phyloP scores from a whole-genome alignment of 768 basidiomycete species.

The Tephrocybe rancida region DNA sequence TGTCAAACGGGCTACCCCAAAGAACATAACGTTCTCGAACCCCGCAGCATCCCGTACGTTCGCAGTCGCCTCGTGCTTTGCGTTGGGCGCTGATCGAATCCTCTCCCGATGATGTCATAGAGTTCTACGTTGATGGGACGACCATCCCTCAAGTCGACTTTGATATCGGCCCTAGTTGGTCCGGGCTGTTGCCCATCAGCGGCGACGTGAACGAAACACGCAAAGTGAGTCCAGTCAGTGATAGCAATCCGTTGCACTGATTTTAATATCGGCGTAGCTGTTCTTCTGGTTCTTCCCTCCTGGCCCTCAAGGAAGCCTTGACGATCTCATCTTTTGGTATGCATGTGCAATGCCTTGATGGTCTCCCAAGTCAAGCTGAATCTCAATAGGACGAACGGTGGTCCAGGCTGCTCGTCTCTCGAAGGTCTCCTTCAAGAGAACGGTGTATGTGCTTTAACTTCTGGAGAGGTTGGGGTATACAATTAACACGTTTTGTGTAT shows the following conservation, averaged over 20 bases:
- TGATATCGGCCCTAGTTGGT: slow-evolving; percentile 76
- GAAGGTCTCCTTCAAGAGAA: slow-evolving; percentile 77
- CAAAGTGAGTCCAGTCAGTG: slow-evolving; percentile 36
- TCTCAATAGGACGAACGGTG: slow-evolving; percentile 67
- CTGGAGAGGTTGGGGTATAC: no score
- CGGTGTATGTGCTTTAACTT: slow-evolving; percentile 46
- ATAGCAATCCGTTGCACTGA: not conserved
- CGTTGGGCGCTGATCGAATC: not conserved
- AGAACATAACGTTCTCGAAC: slow-evolving; percentile 74
- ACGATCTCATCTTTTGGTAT: slow-evolving; percentile 79
- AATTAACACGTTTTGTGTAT: no score
- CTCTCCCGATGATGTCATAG: slow-evolving; percentile 29
- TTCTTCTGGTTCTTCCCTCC: slow-evolving; percentile 90
- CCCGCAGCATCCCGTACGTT: slow-evolving; percentile 62
- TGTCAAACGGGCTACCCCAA: slow-evolving; percentile 25
- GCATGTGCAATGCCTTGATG: slow-evolving; percentile 1
- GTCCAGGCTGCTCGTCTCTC: slow-evolving; percentile 76
- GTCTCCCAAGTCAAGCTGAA: not conserved
- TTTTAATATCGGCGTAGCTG: slow-evolving; percentile 40
- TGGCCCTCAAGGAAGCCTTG: slow-evolving; percentile 67
- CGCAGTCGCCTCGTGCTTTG: not conserved
- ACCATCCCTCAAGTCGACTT: slow-evolving; percentile 70
- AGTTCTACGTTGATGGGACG: slow-evolving; percentile 71
- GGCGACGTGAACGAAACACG: slow-evolving; percentile 60
- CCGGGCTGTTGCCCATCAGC: slow-evolving; percentile 75